phyloP scores from a whole-genome alignment of 257 asterid genomes.

The Solanum appendiculatum region DNA sequence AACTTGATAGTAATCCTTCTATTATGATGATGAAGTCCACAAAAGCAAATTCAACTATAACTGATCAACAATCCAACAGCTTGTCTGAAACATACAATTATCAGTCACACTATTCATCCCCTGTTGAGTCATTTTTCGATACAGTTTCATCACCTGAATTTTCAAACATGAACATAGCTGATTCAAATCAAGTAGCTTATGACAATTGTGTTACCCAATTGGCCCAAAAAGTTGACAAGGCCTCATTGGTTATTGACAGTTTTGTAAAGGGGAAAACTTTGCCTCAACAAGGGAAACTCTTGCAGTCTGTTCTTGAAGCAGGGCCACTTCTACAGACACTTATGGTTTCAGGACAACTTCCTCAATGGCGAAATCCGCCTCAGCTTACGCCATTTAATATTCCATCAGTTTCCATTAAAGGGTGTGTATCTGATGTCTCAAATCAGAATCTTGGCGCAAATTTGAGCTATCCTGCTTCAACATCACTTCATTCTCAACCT shows the following conservation, averaged over 20 bases:
- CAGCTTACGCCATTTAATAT: constrained; percentile 40
- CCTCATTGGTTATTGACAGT: not conserved
- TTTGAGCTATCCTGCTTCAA: constrained; percentile 5
- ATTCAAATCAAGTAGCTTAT: not conserved
- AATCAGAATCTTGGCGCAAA: constrained; percentile 12
- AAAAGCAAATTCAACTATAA: not conserved
- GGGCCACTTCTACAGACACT: constrained; percentile 68
- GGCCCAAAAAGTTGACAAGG: not conserved
- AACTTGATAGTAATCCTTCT: constrained; percentile 16
- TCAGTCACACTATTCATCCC: constrained; percentile 1
- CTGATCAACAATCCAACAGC: constrained; percentile 34
- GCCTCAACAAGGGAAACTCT: constrained; percentile 41
- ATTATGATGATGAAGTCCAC: not conserved
- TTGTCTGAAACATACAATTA: constrained; percentile 46
- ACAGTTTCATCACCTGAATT: constrained; percentile 6
- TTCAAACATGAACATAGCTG: not conserved
- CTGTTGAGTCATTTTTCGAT: not conserved
- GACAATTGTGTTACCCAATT: not conserved
- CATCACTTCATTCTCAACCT: not conserved
- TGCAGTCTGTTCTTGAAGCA: constrained; percentile 55
- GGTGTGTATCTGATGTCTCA: constrained; percentile 13
- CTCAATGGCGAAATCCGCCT: constrained; percentile 89
- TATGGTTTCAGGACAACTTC: constrained; percentile 78
- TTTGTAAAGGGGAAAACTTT: not conserved
- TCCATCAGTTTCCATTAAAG: constrained; percentile 42